These are phyloP conservation scores for Pelargonium myrrhifolium DNA, from an alignment of 441 rosid genomes.

Conservation along the genomic window DNA sequence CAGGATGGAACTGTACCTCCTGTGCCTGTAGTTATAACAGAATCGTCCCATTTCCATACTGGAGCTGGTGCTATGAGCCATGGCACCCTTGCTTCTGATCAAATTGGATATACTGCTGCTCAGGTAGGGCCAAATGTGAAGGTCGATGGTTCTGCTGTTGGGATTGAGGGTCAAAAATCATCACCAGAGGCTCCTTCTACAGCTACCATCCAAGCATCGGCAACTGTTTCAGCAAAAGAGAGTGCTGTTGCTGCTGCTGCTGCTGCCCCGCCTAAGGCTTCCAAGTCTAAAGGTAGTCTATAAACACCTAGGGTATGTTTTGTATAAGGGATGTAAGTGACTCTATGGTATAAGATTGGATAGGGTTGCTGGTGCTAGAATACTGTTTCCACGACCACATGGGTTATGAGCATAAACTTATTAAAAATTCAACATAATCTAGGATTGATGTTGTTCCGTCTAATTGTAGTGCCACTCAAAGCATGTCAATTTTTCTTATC, in stretches of 20 bases:
- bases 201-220: conserved; percentile 28
- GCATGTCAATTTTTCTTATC: no score
- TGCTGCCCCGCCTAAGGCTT: conserved; percentile 40
- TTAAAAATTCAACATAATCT: neutral
- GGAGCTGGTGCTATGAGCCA: conserved; percentile 34
- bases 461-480: neutral
- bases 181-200: conserved; percentile 31
- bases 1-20: conserved; percentile 44
- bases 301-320: neutral
- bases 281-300: conserved; percentile 58
- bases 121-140: conserved; percentile 27
- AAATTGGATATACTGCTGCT: conserved; percentile 24
- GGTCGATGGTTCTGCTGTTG: conserved; percentile 23
- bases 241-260: conserved; percentile 22
- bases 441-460: neutral
- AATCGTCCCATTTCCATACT: conserved; percentile 34
- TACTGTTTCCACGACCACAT: neutral
- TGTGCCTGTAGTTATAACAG: conserved; percentile 31
- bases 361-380: neutral
- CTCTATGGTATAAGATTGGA: neutral
- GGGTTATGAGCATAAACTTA: neutral
- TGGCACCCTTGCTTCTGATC: conserved; percentile 25
- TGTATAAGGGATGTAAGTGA: neutral
- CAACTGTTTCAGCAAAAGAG: conserved; percentile 23
- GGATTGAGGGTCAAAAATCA: conserved; percentile 24